Evolutionary conservation across 75 land plant species (phyloP).

Genomic region (Larix kaempferi): DNA sequence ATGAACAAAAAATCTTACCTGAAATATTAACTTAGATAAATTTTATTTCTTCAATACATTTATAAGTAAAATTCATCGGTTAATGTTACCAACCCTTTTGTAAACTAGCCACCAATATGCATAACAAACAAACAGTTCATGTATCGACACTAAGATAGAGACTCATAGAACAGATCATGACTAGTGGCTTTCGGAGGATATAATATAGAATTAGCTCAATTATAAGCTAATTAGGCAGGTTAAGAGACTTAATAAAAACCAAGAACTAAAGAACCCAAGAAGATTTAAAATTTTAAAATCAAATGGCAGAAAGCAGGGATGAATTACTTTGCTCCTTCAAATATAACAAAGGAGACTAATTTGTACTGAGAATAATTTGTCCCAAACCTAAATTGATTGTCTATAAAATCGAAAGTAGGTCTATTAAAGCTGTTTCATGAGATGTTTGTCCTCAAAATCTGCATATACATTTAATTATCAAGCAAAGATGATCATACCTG

Average conservation of each 20-base stretch:
- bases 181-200: neutral
- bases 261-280: neutral
- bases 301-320: neutral
- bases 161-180: neutral
- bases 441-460: neutral
- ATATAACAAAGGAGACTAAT: neutral
- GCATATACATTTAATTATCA: neutral
- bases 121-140: neutral
- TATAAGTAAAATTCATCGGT: neutral
- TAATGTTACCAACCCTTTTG: neutral
- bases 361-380: neutral
- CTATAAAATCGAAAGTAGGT: neutral
- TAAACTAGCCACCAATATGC: neutral
- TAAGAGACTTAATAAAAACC: neutral
- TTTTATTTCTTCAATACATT: neutral
- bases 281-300: neutral
- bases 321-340: neutral
- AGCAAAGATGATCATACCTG: constrained; percentile 43
- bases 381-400: neutral
- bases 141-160: neutral
- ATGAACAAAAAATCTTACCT: neutral
- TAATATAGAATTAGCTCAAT: neutral
- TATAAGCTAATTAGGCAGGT: neutral
- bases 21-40: neutral
- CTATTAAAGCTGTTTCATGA: neutral